A percentile compares a stretch with the other conserved stretches of the same genome.
Conservation (phyloP, 2,329 filamentous ascomycete species). For the Blumeriella jaapii region DNA sequence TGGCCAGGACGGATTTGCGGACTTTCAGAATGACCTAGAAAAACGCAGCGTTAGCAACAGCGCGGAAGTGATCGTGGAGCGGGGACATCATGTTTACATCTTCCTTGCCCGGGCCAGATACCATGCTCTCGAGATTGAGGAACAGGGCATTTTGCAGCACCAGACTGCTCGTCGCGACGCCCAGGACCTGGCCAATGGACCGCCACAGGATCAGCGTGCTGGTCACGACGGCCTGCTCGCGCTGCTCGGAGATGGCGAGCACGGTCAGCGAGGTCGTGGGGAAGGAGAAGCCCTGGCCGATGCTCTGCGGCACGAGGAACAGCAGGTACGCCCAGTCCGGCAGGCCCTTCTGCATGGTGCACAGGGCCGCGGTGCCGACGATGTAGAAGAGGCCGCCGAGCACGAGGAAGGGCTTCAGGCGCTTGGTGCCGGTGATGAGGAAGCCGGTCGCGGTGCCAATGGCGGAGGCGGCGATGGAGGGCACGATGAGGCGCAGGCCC, state of each 20-base stretch:
- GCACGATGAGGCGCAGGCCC: constrained; percentile 58
- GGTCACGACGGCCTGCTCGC: constrained; percentile 57
- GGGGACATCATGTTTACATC: constrained; percentile 21
- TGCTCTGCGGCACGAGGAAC: constrained; percentile 42
- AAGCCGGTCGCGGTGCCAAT: constrained; percentile 49
- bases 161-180: constrained; percentile 59
- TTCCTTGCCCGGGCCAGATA: constrained; percentile 47
- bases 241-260: constrained; percentile 45
- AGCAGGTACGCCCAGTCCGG: constrained; percentile 42
- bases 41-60: neutral
- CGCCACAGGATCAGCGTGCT: constrained; percentile 62
- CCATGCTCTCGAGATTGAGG: constrained; percentile 44
- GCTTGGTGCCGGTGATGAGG: constrained; percentile 46
- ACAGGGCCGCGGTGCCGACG: constrained; percentile 39
- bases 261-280: constrained; percentile 53
- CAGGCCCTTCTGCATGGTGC: constrained; percentile 38
- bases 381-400: constrained; percentile 38
- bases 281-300: constrained; percentile 54
- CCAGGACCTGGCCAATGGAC: constrained; percentile 59
- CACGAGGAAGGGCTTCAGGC: constrained; percentile 47
- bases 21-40: constrained; percentile 37
- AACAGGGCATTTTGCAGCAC: constrained; percentile 62
- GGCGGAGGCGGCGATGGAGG: constrained; percentile 43
- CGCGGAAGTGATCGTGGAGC: neutral
- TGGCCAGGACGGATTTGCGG: constrained; percentile 42